These are phyloP conservation scores for Fusarium incarnatum DNA, from an alignment of 2,329 filamentous ascomycete genomes.

Conservation along the genomic window DNA sequence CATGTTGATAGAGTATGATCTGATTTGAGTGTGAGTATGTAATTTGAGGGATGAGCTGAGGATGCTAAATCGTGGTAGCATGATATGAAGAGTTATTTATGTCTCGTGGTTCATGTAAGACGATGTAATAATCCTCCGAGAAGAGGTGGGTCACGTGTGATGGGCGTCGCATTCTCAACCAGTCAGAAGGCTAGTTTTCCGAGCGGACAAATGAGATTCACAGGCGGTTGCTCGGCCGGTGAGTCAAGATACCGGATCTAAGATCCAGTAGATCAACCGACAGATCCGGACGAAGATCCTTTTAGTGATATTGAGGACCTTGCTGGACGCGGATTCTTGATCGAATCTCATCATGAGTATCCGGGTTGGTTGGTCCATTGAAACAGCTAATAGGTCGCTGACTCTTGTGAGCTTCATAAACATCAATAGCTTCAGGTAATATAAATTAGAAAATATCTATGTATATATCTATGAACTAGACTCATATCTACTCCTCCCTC, in stretches of 20 bases:
- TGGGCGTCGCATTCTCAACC: neutral
- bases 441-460: no score
- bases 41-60: neutral
- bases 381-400: no score
- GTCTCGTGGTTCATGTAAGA: constrained; percentile 6
- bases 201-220: constrained; percentile 4
- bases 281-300: neutral
- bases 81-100: constrained; percentile 12
- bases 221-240: neutral
- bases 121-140: neutral
- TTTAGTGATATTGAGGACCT: neutral
- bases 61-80: neutral
- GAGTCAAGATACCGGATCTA: constrained; percentile 9
- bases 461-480: constrained; percentile 12
- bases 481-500: constrained; percentile 29
- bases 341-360: no score
- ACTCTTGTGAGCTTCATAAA: no score
- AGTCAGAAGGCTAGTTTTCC: constrained; percentile 7
- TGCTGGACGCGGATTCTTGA: no score
- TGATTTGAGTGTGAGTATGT: neutral
- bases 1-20: constrained; percentile 25
- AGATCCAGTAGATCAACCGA: neutral
- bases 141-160: neutral
- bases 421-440: no score
- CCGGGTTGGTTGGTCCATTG: no score